Evolutionary conservation across 257 asterid genomes (phyloP).

Genomic region (Plantago major): DNA sequence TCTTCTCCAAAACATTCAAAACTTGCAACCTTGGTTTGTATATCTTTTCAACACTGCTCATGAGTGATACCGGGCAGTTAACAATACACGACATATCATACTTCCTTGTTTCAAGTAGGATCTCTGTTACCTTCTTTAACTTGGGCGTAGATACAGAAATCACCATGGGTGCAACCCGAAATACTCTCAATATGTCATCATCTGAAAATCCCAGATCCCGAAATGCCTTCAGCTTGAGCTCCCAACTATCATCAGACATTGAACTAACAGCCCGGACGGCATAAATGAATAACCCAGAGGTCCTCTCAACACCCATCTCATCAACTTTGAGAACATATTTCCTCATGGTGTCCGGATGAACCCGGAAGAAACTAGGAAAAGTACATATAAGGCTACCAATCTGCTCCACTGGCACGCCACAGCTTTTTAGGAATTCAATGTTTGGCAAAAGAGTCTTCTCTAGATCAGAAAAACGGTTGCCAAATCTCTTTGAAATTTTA

Average conservation of each 20-base stretch:
- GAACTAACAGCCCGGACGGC: slow-evolving; percentile 19
- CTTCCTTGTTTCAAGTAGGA: slow-evolving; percentile 16
- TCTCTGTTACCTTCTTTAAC: slow-evolving; percentile 18
- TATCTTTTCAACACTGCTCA: slow-evolving; percentile 20
- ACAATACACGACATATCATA: slow-evolving; percentile 16
- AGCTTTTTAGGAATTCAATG: slow-evolving; percentile 30
- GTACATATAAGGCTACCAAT: slow-evolving; percentile 1
- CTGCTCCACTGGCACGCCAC: slow-evolving; percentile 30
- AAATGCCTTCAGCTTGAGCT: slow-evolving; percentile 15
- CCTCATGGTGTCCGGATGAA: slow-evolving; percentile 30
- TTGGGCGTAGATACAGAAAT: slow-evolving; percentile 13
- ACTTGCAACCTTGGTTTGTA: slow-evolving; percentile 16
- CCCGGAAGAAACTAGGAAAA: slow-evolving; percentile 28
- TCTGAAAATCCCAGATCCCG: slow-evolving; percentile 18
- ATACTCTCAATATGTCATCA: slow-evolving; percentile 15
- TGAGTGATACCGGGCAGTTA: slow-evolving; percentile 4
- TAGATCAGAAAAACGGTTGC: slow-evolving; percentile 27
- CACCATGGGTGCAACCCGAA: slow-evolving; percentile 14
- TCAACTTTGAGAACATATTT: slow-evolving; percentile 21
- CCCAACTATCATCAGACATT: slow-evolving; percentile 19
- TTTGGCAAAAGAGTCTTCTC: slow-evolving; percentile 33
- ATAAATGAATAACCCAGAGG: slow-evolving; percentile 15
- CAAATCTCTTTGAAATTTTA: slow-evolving; percentile 15
- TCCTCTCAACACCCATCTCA: slow-evolving; percentile 28
- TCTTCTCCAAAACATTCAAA: slow-evolving; percentile 16